Base-by-base conservation (phyloP, 148 eudicot genomes). In the Beta vulgaris region DNA sequence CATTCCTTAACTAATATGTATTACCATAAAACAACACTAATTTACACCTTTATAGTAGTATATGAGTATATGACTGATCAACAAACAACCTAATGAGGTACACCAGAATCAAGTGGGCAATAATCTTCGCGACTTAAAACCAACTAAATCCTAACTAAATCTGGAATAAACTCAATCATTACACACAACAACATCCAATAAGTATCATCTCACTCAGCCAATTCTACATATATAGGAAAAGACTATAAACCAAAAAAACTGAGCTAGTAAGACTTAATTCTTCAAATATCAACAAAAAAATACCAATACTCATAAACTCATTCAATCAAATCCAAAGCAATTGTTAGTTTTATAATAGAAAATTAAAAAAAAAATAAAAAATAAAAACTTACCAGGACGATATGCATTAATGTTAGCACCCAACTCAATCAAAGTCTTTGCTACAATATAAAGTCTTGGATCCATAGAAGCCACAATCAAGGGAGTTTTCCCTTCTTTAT, bases 401-500 rank as follows among this genome's bases (percentile, higher is more conserved):
- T 83, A 87, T 7, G 87, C 86, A 77, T 82, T 85, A 64, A 87
- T 72, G 79, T 89, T 87, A 39, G 90, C 88, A 75, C 90, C 90
- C 72, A 87, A 74, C 63, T 87, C 88, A 68, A 89, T 83, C 66
- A 88, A 80, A 53, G 87, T 80, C 73, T 83, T 83, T 36, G 92
- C 88, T n/a, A 78, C 76, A 60, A 49, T 18, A 73, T 81, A 86
- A 16, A 81, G 81, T 36, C 85, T 77, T 29, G 82, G 72, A 82
- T 80, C 84, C 90, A 83, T 85, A 55, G 77, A 85, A 26, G 92
- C 90, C 34, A 78, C 75, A 73, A 88, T 87, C 43, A 88, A 69
- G 36, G 92, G 82, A n/a, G 92, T 88, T 75, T 88, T 88, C 64
- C 92, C 92, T 49, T 86, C 81, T 80, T 87, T 85, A 76, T 85